Evolutionary conservation across 139 green algal genomes (phyloP), one percentile per base, ranked within the genome.

Genomic region (Edaphochlamys debaryana): DNA sequence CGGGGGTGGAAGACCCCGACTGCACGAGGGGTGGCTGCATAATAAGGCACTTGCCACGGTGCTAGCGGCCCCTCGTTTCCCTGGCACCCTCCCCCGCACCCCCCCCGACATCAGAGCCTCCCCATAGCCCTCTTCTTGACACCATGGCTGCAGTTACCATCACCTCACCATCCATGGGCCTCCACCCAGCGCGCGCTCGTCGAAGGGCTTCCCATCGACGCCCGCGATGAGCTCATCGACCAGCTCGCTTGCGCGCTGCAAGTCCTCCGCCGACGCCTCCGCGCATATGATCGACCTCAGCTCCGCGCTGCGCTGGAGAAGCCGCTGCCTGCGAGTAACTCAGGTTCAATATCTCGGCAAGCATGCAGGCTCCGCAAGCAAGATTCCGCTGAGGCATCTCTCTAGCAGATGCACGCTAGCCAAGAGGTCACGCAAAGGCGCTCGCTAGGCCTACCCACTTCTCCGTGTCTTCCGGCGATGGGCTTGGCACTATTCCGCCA

Each of bases 111-210:
- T 7, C 58, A 34, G 6, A 29, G 6, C 20, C 9, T 29, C 54
- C 19, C 54, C 15, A 30, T 30, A 63, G 29, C 15, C 20, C 19
- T 63, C 23, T 32, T 29, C 13, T 30, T 9, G 23, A 32, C 20
- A 9, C 23, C 20, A 63, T 30, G 5, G 23, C 54, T 63, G 54
- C 20, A 9, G 20, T 29, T 29, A 63, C 15, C 48, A 54, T 9
- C 48, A 54, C 48, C 76, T 82, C 34, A 82, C 76, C 63, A 74
- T 42, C 76, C 76, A 82, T 1, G 63, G 62, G 0, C 76, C 76
- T 22, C 63, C 76, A 3, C 63, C 63, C 3, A 82, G 63, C 0
- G 20, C 42, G 6, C 22, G 19, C 32, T 82, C 63, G 27, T 9
- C 17, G 42, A 82, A 82, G n/a, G 76, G 42, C 34, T 64, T 42